These are phyloP conservation scores for Hypomyces rosellus DNA, from an alignment of 2,329 filamentous ascomycete species.

Conservation along the genomic window DNA sequence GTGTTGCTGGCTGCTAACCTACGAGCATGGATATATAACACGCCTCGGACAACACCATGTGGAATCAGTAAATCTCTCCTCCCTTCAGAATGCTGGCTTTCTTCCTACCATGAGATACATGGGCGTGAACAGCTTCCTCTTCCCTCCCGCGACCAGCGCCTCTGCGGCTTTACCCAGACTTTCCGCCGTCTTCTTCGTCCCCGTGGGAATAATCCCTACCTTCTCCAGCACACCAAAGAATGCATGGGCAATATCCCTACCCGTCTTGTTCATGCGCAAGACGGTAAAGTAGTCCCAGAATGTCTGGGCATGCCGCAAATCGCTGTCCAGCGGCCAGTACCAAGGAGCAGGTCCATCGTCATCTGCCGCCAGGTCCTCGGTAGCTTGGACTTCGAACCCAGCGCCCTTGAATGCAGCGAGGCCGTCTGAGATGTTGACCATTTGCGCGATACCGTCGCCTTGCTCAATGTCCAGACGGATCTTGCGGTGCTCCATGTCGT, in stretches of 20 bases:
- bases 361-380: slow-evolving; percentile 71
- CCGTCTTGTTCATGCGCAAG: slow-evolving; percentile 75
- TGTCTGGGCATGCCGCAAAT: slow-evolving; percentile 70
- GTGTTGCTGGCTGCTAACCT: too few species aligned
- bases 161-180: slow-evolving; percentile 71
- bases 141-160: slow-evolving; percentile 72
- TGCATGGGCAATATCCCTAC: slow-evolving; percentile 62
- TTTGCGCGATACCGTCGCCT: slow-evolving; percentile 95
- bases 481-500: slow-evolving; percentile 76
- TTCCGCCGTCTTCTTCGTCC: slow-evolving; percentile 83
- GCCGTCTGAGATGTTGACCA: slow-evolving; percentile 81
- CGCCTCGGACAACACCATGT: too few species aligned
- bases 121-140: slow-evolving; percentile 82
- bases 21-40: too few species aligned
- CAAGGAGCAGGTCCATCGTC: slow-evolving; percentile 68
- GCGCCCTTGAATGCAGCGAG: slow-evolving; percentile 77
- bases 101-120: slow-evolving; percentile 92
- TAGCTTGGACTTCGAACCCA: slow-evolving; percentile 74
- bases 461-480: slow-evolving; percentile 93
- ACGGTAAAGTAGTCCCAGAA: slow-evolving; percentile 70
- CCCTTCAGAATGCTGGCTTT: slow-evolving; percentile 51
- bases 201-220: slow-evolving; percentile 63
- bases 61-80: neutral
- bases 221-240: slow-evolving; percentile 68
- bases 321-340: slow-evolving; percentile 79